Evolutionary conservation across 495 filamentous ascomycete species (phyloP).

Genomic region (Neurospora sp.): DNA sequence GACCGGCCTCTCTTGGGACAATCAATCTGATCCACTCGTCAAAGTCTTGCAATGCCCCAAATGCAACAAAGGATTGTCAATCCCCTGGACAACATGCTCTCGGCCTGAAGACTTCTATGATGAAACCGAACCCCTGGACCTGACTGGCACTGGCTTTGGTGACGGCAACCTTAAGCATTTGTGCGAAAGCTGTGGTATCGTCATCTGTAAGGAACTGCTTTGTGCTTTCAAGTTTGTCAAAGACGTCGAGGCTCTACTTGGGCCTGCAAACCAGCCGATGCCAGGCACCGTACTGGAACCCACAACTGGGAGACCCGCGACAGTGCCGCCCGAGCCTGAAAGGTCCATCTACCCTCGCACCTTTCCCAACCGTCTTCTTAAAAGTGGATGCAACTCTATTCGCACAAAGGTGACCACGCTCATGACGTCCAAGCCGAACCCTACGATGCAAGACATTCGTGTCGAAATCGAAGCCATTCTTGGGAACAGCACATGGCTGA

Average conservation of each 20-base stretch:
- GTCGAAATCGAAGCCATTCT: slow-evolving; percentile 34
- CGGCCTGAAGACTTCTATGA: slow-evolving; percentile 19
- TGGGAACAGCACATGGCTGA: slow-evolving; percentile 12
- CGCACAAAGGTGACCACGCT: slow-evolving; percentile 25
- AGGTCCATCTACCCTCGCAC: slow-evolving; percentile 25
- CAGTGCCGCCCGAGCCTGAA: not conserved
- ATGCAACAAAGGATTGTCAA: slow-evolving; percentile 33
- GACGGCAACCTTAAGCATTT: slow-evolving; percentile 44
- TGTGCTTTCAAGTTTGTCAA: slow-evolving; percentile 45
- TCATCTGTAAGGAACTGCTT: slow-evolving; percentile 44
- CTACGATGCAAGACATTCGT: slow-evolving; percentile 34
- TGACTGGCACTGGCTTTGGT: slow-evolving; percentile 49
- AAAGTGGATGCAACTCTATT: slow-evolving; percentile 21
- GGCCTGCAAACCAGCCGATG: slow-evolving; percentile 37
- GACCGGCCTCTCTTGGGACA: slow-evolving; percentile 52
- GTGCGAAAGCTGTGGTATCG: slow-evolving; percentile 39
- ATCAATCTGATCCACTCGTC: slow-evolving; percentile 35
- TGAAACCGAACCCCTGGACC: slow-evolving; percentile 1
- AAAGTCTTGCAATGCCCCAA: slow-evolving; percentile 48
- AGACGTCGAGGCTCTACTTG: slow-evolving; percentile 39
- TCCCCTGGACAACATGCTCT: slow-evolving; percentile 53
- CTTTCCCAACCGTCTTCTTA: slow-evolving; percentile 54
- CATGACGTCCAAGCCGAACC: slow-evolving; percentile 16
- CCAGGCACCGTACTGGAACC: slow-evolving; percentile 51
- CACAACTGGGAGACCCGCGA: slow-evolving; percentile 24